Conservation (phyloP, 306 rosid genomes). For the Castanospermum australe region DNA sequence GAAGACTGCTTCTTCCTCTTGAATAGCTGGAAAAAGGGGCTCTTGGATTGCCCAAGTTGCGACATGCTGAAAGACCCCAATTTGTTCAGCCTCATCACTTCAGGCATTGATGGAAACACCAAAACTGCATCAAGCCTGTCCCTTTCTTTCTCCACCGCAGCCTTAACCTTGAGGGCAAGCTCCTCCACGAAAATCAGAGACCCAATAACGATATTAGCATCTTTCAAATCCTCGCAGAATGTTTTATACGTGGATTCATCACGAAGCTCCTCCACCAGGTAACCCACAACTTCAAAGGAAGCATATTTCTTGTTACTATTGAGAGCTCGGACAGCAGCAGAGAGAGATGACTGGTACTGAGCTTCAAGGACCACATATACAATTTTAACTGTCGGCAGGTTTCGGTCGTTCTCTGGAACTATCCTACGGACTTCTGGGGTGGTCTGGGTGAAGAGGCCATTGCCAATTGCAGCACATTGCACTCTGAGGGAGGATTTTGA, state of each 20-base stretch:
- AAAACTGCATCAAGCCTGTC: conserved; percentile 91
- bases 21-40: conserved; percentile 87
- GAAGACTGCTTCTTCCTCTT: conserved; percentile 83
- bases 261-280: conserved; percentile 92
- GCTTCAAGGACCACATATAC: conserved; percentile 96
- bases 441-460: conserved; percentile 95
- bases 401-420: conserved; percentile 60
- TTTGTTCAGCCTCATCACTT: conserved; percentile 93
- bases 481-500: conserved; percentile 50
- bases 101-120: conserved; percentile 99
- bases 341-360: conserved; percentile 90
- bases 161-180: conserved; percentile 81
- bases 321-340: conserved; percentile 77
- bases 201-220: conserved; percentile 91
- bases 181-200: conserved; percentile 94
- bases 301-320: conserved; percentile 52
- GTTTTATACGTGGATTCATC: conserved; percentile 49
- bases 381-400: conserved; percentile 73
- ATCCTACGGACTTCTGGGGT: conserved; percentile 88
- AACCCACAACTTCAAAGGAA: conserved; percentile 83
- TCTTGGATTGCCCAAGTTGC: conserved; percentile 91
- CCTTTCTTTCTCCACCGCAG: conserved; percentile 85
- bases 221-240: conserved; percentile 83
- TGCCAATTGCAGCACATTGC: conserved; percentile 82
- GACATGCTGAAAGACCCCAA: conserved; percentile 91